Percentiles rank a stretch among this genome's conserved stretches.
Evolutionary conservation across 495 filamentous ascomycete genomes (phyloP).

Genomic region (Annulohypoxylon maeteangense): DNA sequence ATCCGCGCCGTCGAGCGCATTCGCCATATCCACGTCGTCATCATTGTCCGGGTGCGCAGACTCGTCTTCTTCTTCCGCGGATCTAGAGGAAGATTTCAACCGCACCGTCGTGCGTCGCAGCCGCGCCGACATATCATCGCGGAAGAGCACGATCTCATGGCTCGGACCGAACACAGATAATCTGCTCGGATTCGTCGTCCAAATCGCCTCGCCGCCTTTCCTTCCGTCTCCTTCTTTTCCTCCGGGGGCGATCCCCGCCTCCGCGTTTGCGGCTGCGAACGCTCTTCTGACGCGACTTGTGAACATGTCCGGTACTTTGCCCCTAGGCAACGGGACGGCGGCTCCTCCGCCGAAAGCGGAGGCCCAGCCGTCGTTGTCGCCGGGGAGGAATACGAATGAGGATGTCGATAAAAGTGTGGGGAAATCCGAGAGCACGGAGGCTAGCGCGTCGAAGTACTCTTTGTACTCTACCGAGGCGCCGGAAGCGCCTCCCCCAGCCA

Average conservation of each 20-base stretch:
- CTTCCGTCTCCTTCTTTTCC: conserved; percentile 53
- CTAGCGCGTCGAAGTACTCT: conserved; percentile 89
- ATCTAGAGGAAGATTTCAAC: conserved; percentile 56
- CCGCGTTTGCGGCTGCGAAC: conserved; percentile 78
- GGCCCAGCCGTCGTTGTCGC: conserved; percentile 94
- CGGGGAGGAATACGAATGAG: conserved; percentile 91
- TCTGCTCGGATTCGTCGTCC: conserved; percentile 86
- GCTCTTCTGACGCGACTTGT: conserved; percentile 83
- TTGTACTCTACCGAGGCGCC: conserved; percentile 90
- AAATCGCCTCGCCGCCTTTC: conserved; percentile 69
- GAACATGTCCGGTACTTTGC: conserved; percentile 83
- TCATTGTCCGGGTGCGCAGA: conserved; percentile 19
- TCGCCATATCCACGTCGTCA: conserved; percentile 52
- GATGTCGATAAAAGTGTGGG: conserved; percentile 80
- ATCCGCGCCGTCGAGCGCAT: conserved; percentile 41
- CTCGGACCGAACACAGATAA: conserved; percentile 83
- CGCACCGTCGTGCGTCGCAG: conserved; percentile 78
- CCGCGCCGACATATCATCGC: conserved; percentile 84
- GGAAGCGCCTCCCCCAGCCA: conserved; percentile 73
- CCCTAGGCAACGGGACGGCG: conserved; percentile 75
- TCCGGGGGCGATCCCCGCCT: conserved; percentile 50
- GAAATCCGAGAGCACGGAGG: conserved; percentile 84
- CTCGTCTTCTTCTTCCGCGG: conserved; percentile 45
- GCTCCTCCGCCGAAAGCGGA: conserved; percentile 89
- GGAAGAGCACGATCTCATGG: conserved; percentile 85